Conservation (phyloP, 1,139 yeast species). For the Casaregolazyma suthepensis region DNA sequence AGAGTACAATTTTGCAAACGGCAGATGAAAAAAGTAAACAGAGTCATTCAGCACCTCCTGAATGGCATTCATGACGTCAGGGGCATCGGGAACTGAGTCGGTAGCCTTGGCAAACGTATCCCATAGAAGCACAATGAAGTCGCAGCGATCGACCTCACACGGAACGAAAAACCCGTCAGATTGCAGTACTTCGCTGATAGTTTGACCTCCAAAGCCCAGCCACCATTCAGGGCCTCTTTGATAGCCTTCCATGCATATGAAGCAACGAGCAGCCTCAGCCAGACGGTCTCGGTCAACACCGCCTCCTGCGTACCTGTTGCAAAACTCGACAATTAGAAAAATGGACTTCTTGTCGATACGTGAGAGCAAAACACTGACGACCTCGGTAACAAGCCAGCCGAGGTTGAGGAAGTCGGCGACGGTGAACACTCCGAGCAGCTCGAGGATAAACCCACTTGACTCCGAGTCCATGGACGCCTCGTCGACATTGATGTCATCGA, state of each 20-base stretch:
- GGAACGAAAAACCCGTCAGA: slow-evolving; percentile 48
- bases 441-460: slow-evolving; percentile 1
- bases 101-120: slow-evolving; percentile 11
- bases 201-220: slow-evolving; percentile 41
- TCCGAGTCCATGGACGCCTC: background rate
- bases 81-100: slow-evolving; percentile 1
- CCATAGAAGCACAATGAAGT: slow-evolving; percentile 34
- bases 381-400: slow-evolving; percentile 39
- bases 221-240: slow-evolving; percentile 39
- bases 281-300: slow-evolving; percentile 42
- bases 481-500: background rate
- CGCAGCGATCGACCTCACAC: slow-evolving; percentile 47
- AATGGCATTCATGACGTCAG: slow-evolving; percentile 8
- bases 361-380: slow-evolving; percentile 37
- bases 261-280: slow-evolving; percentile 41
- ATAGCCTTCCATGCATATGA: slow-evolving; percentile 44
- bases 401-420: slow-evolving; percentile 45
- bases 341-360: slow-evolving; percentile 34
- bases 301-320: slow-evolving; percentile 35
- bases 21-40: slow-evolving; percentile 43
- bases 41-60: slow-evolving; percentile 32
- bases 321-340: slow-evolving; percentile 37
- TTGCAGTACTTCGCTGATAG: slow-evolving; percentile 41
- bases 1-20: slow-evolving; percentile 41
- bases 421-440: slow-evolving; percentile 39